A percentile compares a stretch with the other conserved stretches of the same genome.
phyloP scores from a whole-genome alignment of 2,329 filamentous ascomycete genomes.

The Hymenoscyphus infarciens region DNA sequence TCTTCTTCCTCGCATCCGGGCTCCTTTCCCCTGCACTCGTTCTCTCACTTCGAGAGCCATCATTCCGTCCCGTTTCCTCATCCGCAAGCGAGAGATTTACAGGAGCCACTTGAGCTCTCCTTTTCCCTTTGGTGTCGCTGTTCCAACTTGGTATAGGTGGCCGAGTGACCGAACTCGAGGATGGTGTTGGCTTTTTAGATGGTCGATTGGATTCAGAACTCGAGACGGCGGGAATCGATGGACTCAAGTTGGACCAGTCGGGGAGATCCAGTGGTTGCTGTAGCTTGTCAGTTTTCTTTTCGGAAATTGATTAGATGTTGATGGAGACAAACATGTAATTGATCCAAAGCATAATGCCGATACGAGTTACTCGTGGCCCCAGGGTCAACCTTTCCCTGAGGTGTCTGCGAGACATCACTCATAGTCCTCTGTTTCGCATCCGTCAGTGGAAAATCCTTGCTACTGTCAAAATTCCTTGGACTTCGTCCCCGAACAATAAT shows the following conservation, averaged over 20 bases:
- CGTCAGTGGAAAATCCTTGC: constrained; percentile 73
- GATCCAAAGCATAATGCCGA: constrained; percentile 31
- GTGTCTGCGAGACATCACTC: constrained; percentile 24
- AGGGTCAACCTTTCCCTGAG: constrained; percentile 31
- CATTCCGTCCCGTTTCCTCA: constrained; percentile 26
- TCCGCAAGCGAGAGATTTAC: constrained; percentile 34
- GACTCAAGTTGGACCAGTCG: constrained; percentile 26
- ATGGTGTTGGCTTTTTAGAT: constrained; percentile 24
- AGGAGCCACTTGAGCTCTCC: constrained; percentile 20
- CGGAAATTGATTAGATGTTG: too few species aligned
- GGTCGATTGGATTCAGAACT: constrained; percentile 19
- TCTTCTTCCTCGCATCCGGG: constrained; percentile 29
- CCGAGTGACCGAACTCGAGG: constrained; percentile 12
- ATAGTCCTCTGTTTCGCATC: constrained; percentile 30
- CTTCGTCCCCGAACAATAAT: constrained; percentile 92
- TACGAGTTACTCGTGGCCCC: constrained; percentile 24
- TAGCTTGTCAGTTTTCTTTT: constrained; percentile 3
- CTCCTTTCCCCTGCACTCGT: constrained; percentile 36
- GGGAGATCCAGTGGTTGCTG: constrained; percentile 31
- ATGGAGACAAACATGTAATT: constrained; percentile 27
- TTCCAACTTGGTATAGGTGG: constrained; percentile 36
- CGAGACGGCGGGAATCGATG: constrained; percentile 13
- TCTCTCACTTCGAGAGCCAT: constrained; percentile 11
- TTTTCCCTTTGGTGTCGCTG: constrained; percentile 18
- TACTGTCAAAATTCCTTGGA: constrained; percentile 88